phyloP scores from a whole-genome alignment of 2,329 filamentous ascomycete species.

The Talaromyces sp. region DNA sequence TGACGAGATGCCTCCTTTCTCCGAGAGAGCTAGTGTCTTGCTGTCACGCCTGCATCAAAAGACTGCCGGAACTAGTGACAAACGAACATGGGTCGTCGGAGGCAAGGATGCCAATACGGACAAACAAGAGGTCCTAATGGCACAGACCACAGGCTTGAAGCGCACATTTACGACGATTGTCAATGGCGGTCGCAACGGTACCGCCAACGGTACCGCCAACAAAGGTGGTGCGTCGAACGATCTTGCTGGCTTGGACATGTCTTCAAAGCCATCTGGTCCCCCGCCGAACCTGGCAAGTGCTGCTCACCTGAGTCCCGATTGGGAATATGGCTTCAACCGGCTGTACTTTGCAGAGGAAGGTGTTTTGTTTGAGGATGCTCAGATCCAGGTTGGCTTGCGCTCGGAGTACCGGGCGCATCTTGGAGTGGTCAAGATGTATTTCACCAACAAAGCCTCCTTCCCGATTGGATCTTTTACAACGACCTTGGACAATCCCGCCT shows the following conservation, averaged over 20 bases:
- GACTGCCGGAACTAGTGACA: conserved; percentile 86
- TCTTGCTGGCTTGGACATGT: conserved; percentile 78
- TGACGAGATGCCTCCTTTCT: conserved; percentile 98
- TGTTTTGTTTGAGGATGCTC: conserved; percentile 88
- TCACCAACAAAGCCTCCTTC: conserved; percentile 86
- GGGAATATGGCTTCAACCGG: conserved; percentile 84
- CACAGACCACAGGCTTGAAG: conserved; percentile 77
- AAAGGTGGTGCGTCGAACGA: conserved; percentile 56
- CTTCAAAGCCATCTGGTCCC: conserved; percentile 50
- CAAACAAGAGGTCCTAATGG: conserved; percentile 71
- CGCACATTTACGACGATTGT: conserved; percentile 69
- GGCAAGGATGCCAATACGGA: conserved; percentile 91
- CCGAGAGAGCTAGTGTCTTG: conserved; percentile 85
- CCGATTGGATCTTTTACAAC: conserved; percentile 89
- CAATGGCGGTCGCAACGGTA: conserved; percentile 31
- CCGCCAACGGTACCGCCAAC: conserved; percentile 31
- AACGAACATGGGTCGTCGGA: conserved; percentile 95
- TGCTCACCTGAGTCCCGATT: conserved; percentile 87
- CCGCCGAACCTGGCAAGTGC: conserved; percentile 82
- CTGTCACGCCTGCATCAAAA: conserved; percentile 92
- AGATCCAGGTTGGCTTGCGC: conserved; percentile 86
- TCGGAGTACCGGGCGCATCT: conserved; percentile 95
- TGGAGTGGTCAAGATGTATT: conserved; percentile 92
- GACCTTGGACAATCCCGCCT: conserved; percentile 69
- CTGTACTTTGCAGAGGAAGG: conserved; percentile 78